Conservation (phyloP, 208 protist species). For the Trypanosoma congolense region DNA sequence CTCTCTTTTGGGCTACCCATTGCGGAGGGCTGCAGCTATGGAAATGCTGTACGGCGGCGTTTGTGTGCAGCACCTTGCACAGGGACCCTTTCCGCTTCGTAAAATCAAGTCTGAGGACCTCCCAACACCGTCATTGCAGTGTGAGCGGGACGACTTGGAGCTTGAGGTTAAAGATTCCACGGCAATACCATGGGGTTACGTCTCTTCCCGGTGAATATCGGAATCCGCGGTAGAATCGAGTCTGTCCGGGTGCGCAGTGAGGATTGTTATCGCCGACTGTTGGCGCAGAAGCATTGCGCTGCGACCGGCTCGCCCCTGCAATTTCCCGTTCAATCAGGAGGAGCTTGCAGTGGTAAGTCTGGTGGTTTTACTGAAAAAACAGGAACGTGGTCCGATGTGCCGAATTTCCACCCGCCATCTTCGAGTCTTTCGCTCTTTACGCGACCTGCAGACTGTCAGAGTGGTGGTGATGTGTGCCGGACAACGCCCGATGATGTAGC, state of each 20-base stretch:
- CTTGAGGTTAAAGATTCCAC: constrained; percentile 76
- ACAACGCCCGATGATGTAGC: constrained; percentile 1
- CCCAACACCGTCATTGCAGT: constrained; percentile 37
- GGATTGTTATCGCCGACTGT: constrained; percentile 54
- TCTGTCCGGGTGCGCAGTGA: constrained; percentile 49
- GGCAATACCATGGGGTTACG: constrained; percentile 66
- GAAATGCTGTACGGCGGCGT: constrained; percentile 82
- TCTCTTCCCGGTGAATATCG: constrained; percentile 65
- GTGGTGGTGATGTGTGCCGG: background rate
- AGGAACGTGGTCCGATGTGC: no score
- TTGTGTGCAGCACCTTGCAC: constrained; percentile 53
- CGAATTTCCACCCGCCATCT: constrained; percentile 56
- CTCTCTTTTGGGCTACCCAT: constrained; percentile 66
- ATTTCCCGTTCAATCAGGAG: constrained; percentile 42
- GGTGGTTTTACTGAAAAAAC: no score
- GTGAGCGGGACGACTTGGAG: constrained; percentile 49
- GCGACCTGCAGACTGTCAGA: constrained; percentile 31
- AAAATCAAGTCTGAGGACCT: constrained; percentile 56
- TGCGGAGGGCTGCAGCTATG: constrained; percentile 51
- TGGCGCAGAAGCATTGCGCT: constrained; percentile 44
- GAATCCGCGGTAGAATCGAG: constrained; percentile 36
- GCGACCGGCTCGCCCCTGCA: constrained; percentile 25
- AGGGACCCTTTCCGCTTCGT: constrained; percentile 41
- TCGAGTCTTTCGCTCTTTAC: constrained; percentile 69
- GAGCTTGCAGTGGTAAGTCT: background rate